phyloP scores from a whole-genome alignment of 2,329 filamentous ascomycete species.

The Fusarium torulosum region DNA sequence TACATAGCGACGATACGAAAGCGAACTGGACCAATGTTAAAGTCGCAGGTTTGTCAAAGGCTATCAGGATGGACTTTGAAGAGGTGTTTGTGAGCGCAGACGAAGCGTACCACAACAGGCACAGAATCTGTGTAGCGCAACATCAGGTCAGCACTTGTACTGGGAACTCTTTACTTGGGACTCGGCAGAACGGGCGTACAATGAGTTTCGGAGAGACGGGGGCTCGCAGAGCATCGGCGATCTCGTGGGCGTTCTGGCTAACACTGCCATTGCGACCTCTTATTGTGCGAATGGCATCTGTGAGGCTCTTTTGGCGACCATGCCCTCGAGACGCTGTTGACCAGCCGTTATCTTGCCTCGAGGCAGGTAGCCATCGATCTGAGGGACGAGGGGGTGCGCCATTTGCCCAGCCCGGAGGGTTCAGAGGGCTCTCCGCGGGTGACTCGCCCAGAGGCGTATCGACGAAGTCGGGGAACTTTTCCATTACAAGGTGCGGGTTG shows the following conservation, averaged over 20 bases:
- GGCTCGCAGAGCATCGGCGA: conserved; percentile 90
- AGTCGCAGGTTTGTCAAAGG: conserved; percentile 89
- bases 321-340: conserved; percentile 63
- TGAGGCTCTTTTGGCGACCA: conserved; percentile 84
- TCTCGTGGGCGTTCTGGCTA: conserved; percentile 91
- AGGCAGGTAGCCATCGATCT: conserved; percentile 48
- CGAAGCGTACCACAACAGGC: conserved; percentile 92
- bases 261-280: conserved; percentile 85
- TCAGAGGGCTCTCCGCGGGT: conserved; percentile 48
- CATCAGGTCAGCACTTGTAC: conserved; percentile 42
- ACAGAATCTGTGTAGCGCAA: conserved; percentile 74
- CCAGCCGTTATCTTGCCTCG: conserved; percentile 49
- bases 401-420: conserved; percentile 48
- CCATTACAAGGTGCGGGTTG: conserved; percentile 53
- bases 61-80: conserved; percentile 95
- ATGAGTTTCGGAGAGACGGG: conserved; percentile 90
- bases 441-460: conserved; percentile 55
- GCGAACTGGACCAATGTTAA: conserved; percentile 94
- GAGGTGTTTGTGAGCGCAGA: conserved; percentile 97
- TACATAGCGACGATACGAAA: conserved; percentile 89
- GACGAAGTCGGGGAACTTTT: conserved; percentile 70
- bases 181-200: conserved; percentile 63
- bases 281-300: conserved; percentile 88
- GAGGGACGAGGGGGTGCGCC: conserved; percentile 47
- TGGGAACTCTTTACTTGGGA: conserved; percentile 19